Evolutionary conservation across 2,329 filamentous ascomycete species (phyloP), one percentile per base, ranked within the genome.

Genomic region (Ascochyta viciae-villosae): DNA sequence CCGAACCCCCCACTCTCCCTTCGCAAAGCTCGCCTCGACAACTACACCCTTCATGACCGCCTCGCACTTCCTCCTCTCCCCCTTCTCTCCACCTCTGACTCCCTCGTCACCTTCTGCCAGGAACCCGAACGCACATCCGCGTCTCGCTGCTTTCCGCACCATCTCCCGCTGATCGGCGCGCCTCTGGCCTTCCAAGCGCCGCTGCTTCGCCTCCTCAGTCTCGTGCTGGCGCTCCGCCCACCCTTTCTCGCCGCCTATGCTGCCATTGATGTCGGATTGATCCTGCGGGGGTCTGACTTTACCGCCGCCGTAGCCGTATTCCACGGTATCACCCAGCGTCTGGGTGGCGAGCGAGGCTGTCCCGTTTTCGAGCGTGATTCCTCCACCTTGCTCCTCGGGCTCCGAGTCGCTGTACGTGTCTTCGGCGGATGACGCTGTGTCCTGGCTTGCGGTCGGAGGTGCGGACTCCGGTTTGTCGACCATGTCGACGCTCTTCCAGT

Each of bases 131-230:
- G 83, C 83, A 53, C 83, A 83, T 1, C 81, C 82, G 22, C 86
- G 79, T 63, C 87, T 82, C 1, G 88, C 88, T 0, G 86, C 86
- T n/a, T 82, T 82, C 26, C 83, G 80, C 42, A 89, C 81, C 75
- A 87, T 78, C 68, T 90, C 87, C 23, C 82, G 74, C 68, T 81
- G 77, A 54, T 80, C 76, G 4, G 80, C 80, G 40, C 73, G 70
- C 54, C 73, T 77, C 66, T 84, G 78, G 0, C 83, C 83, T 48
- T 83, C 77, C 12, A 73, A 67, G 23, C 83, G 72, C 70, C 81
- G 83, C 57, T 77, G 72, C 34, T 79, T 66, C 76, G 83, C 81
- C 61, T 82, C 81, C 1, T 80, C 78, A 3, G 80, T 83, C 67
- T 86, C 83, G 15, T 78, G 73, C 6, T 77, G 74, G n/a, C 79